phyloP scores from a whole-genome alignment of 495 filamentous ascomycete genomes.

The Aspergillus carlsbadensis region DNA sequence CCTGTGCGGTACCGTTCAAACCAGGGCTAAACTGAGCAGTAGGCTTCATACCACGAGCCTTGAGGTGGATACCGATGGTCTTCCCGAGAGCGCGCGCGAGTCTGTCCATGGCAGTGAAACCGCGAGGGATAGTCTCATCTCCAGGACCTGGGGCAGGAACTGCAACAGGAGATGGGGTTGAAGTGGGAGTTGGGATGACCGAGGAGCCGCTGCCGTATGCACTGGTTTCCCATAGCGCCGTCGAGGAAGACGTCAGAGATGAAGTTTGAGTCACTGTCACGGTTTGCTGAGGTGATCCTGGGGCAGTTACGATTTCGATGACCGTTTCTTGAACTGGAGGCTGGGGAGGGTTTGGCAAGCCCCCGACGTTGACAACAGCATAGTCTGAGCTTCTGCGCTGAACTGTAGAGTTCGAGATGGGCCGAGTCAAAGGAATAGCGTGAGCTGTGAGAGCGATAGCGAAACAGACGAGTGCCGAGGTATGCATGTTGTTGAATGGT shows the following conservation, averaged over 20 bases:
- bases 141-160: no score
- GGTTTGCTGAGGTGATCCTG: conserved; percentile 29
- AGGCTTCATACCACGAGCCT: conserved; percentile 2
- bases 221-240: not conserved
- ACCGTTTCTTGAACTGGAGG: conserved; percentile 32
- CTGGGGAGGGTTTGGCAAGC: conserved; percentile 25
- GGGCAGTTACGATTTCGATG: conserved; percentile 32
- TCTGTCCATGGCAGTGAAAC: conserved; percentile 4
- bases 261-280: conserved; percentile 31
- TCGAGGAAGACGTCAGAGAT: conserved; percentile 23
- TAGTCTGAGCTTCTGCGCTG: conserved; percentile 37
- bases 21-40: not conserved
- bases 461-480: conserved; percentile 28
- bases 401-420: conserved; percentile 25
- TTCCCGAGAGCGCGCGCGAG: conserved; percentile 9
- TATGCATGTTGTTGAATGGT: conserved; percentile 28
- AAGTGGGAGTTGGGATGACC: conserved; percentile 1
- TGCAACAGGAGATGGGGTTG: conserved; percentile 2
- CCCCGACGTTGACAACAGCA: conserved; percentile 50
- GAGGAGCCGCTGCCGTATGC: not conserved
- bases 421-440: conserved; percentile 34
- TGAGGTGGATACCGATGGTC: not conserved
- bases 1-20: conserved; percentile 11
- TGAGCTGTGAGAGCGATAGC: conserved; percentile 33
- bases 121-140: not conserved